These are phyloP conservation scores for Ascocoryne sarcoides DNA, from an alignment of 2,329 filamentous ascomycete species.

Conservation along the genomic window DNA sequence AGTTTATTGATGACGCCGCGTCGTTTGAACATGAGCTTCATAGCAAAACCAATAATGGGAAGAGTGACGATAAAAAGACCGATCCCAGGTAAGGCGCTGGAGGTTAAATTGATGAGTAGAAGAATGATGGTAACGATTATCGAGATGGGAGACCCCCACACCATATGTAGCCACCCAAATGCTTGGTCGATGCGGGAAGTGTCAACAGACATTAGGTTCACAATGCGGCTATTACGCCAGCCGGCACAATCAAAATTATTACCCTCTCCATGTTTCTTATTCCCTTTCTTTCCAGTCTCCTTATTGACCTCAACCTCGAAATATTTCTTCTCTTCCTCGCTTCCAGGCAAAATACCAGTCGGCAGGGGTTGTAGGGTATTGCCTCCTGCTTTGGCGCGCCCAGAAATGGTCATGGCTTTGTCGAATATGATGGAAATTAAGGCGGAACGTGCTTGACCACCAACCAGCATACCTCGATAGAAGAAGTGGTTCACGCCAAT, in stretches of 20 bases:
- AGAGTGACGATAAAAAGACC: slow-evolving; percentile 72
- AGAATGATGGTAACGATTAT: slow-evolving; percentile 74
- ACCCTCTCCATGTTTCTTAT: slow-evolving; percentile 44
- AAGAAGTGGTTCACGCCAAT: slow-evolving; percentile 83
- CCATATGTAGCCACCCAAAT: slow-evolving; percentile 79
- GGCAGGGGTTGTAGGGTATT: slow-evolving; percentile 38
- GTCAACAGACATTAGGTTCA: slow-evolving; percentile 92
- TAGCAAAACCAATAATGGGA: slow-evolving; percentile 67
- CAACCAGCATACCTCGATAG: slow-evolving; percentile 85
- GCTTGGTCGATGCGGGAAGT: slow-evolving; percentile 88
- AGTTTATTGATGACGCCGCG: slow-evolving; percentile 82
- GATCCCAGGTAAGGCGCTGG: slow-evolving; percentile 84
- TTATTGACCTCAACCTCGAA: slow-evolving; percentile 8
- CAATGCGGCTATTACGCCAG: slow-evolving; percentile 86
- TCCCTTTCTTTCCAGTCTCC: not conserved
- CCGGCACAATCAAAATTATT: no score
- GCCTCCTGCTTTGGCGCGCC: slow-evolving; percentile 77
- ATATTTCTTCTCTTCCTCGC: slow-evolving; percentile 34
- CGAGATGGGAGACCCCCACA: slow-evolving; percentile 77
- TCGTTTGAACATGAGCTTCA: slow-evolving; percentile 66
- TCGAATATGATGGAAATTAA: slow-evolving; percentile 84
- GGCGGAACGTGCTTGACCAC: slow-evolving; percentile 71
- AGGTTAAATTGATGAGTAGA: slow-evolving; percentile 77
- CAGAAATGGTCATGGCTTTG: slow-evolving; percentile 87
- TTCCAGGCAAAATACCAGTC: slow-evolving; percentile 31